Conservation (phyloP, 371 early-diverging fungal species). For the Rhizopus stolonifer region DNA sequence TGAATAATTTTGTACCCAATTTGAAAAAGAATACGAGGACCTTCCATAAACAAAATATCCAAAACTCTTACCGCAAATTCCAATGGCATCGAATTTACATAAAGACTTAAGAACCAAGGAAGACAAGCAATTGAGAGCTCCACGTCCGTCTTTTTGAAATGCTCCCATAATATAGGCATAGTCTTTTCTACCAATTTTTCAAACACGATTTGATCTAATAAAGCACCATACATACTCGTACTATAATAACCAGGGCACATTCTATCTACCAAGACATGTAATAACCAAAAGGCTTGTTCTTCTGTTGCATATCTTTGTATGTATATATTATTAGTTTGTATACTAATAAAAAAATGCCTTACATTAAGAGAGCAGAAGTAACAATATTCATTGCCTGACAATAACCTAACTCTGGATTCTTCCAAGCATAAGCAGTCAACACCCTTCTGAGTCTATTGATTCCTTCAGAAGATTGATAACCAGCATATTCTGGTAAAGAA, state of each 20-base stretch:
- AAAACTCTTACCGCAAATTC: conserved; percentile 84
- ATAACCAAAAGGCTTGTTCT: conserved; percentile 96
- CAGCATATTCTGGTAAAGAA: conserved; percentile 91
- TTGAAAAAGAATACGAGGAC: conserved; percentile 91
- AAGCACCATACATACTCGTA: conserved; percentile 96
- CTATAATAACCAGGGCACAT: conserved; percentile 95
- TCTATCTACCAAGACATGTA: conserved; percentile 86
- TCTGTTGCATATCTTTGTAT: conserved; percentile 77
- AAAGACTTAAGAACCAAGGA: conserved; percentile 96
- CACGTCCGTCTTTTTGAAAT: conserved; percentile 84
- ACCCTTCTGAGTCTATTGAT: conserved; percentile 90
- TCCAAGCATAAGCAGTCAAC: conserved; percentile 83
- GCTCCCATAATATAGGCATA: conserved; percentile 77
- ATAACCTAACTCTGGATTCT: conserved; percentile 92
- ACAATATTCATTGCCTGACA: conserved; percentile 99
- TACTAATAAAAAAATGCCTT: conserved; percentile 9
- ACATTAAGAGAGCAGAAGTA: conserved; percentile 88
- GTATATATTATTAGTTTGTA: neutral
- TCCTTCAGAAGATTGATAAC: conserved; percentile 90
- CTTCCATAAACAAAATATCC: conserved; percentile 95
- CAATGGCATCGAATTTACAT: conserved; percentile 92
- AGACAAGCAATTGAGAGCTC: conserved; percentile 93
- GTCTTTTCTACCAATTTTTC: conserved; percentile 79
- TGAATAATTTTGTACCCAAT: conserved; percentile 60
- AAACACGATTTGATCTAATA: conserved; percentile 93